A percentile compares a stretch with the other conserved stretches of the same genome.
Conservation (phyloP, 208 protist species). For the Strigomonas culicis region DNA sequence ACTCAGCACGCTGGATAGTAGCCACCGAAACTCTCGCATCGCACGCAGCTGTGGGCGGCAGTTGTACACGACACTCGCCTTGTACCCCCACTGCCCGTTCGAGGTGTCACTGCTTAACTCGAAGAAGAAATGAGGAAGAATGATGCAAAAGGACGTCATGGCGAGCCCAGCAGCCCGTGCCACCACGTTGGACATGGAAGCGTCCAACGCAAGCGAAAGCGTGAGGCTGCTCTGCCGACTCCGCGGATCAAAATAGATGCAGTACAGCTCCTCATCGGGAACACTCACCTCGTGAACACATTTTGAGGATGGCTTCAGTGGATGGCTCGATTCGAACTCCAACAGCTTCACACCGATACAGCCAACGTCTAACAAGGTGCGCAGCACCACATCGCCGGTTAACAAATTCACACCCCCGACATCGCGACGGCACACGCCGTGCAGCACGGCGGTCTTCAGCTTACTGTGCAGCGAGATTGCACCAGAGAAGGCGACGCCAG, state of each 20-base stretch:
- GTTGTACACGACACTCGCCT: conserved; percentile 67
- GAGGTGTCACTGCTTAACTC: conserved; percentile 53
- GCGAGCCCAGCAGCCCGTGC: conserved; percentile 50
- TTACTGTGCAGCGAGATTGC: not conserved
- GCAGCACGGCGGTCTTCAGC: not conserved
- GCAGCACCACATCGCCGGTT: not conserved
- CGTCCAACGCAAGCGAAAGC: conserved; percentile 62
- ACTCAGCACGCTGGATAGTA: conserved; percentile 38
- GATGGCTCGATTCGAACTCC: conserved; percentile 67
- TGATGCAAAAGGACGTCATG: conserved; percentile 43
- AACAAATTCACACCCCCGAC: not conserved
- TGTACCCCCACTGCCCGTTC: conserved; percentile 81
- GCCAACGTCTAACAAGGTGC: not conserved
- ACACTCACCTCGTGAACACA: conserved; percentile 58
- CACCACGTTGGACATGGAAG: conserved; percentile 34
- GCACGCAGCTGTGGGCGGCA: conserved; percentile 52
- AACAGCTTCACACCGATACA: not conserved
- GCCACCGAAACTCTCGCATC: conserved; percentile 47
- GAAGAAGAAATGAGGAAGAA: conserved; percentile 58
- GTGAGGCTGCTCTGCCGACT: conserved; percentile 49
- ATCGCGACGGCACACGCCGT: not conserved
- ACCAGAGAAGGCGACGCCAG: not conserved
- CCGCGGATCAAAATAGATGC: conserved; percentile 68
- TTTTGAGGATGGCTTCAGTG: conserved; percentile 43
- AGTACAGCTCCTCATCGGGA: conserved; percentile 40